Base-by-base conservation (phyloP, 495 filamentous ascomycete genomes). In the Aspergillus bertholletiae region DNA sequence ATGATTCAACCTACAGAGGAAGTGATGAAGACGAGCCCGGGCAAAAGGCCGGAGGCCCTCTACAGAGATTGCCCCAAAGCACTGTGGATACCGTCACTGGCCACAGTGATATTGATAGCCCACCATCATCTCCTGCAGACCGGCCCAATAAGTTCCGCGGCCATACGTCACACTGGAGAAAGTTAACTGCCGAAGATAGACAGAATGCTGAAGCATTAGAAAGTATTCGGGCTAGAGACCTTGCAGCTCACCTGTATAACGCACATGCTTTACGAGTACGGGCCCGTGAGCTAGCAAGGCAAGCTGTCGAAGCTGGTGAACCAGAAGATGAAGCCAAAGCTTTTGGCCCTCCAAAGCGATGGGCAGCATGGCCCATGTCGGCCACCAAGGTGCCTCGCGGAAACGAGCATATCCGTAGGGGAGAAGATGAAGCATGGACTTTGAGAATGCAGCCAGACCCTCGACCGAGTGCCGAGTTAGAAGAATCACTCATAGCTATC, bases 361-460 rank as follows among this genome's bases (percentile, higher is more conserved):
- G 90, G 90, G 86, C 86, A 3, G 87, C 89, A 1, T 96, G 91
- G 91, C 91, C 91, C 18, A 58, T 92, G 69, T 68, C 67, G 15
- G 74, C 77, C 20, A 63, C 73, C 11, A 69, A 75, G 7, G 87
- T 92, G 17, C 87, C 88, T 3, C 74, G 78, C n/a, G 65, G 71
- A 9, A 74, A 74, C 20, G 80, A 85, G 49, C 26, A 45, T n/a
- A 55, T 78, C 45, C 69, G 69, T 0, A 60, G 64, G 9, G 63
- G 74, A 15, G 72, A 75, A 28, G 74, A 75, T 32, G 72, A 79
- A 46, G 74, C 21, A 28, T 80, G 71, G 45, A 84, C 76, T 1
- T 60, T 78, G 5, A 74, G 72, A 49, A 69, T 65, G 60, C 66
- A 60, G 35, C 64, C 72, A 18, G 69, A 68, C 53, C 56, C 63